Percentiles rank a stretch among this genome's conserved stretches.
Evolutionary conservation across 2,329 filamentous ascomycete species (phyloP).

Genomic region (Diaporthe aspalathi): DNA sequence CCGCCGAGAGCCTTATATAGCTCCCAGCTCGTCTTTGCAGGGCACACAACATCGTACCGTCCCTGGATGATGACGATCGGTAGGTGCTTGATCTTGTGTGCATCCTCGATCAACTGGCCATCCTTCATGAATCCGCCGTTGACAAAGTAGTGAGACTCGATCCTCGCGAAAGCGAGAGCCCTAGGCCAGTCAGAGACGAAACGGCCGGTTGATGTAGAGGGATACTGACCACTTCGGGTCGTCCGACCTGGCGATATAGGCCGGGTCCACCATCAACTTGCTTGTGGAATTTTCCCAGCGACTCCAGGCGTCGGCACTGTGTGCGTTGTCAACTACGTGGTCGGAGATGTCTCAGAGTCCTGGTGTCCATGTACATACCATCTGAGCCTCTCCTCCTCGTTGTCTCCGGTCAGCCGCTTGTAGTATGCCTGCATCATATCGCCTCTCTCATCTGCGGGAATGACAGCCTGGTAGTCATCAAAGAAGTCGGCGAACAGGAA

Average conservation of each 20-base stretch:
- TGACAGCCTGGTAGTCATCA: slow-evolving; percentile 49
- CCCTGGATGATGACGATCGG: slow-evolving; percentile 55
- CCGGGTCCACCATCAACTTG: slow-evolving; percentile 44
- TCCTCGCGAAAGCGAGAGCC: slow-evolving; percentile 51
- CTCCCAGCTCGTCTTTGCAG: slow-evolving; percentile 55
- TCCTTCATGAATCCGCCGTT: slow-evolving; percentile 55
- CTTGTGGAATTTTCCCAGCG: slow-evolving; percentile 45
- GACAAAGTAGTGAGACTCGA: slow-evolving; percentile 57
- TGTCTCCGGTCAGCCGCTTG: slow-evolving; percentile 51
- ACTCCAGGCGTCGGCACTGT: slow-evolving; percentile 45
- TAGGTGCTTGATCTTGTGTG: slow-evolving; percentile 45
- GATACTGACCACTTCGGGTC: slow-evolving; percentile 31
- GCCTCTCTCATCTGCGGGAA: slow-evolving; percentile 51
- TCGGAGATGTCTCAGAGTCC: not conserved
- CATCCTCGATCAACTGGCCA: slow-evolving; percentile 50
- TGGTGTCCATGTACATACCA: slow-evolving; percentile 40
- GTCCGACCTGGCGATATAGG: slow-evolving; percentile 44
- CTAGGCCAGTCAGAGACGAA: slow-evolving; percentile 41
- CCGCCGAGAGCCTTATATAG: slow-evolving; percentile 53
- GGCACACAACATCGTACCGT: slow-evolving; percentile 58
- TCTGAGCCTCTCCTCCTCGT: slow-evolving; percentile 47
- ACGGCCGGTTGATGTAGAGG: not conserved
- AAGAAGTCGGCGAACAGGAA: slow-evolving; percentile 53
- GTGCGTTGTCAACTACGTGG: slow-evolving; percentile 3
- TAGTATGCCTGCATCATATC: slow-evolving; percentile 54